Percentiles rank a stretch among this genome's conserved stretches.
These are phyloP conservation scores for Trametes gibbosa DNA, from an alignment of 768 basidiomycete genomes.

Conservation along the genomic window DNA sequence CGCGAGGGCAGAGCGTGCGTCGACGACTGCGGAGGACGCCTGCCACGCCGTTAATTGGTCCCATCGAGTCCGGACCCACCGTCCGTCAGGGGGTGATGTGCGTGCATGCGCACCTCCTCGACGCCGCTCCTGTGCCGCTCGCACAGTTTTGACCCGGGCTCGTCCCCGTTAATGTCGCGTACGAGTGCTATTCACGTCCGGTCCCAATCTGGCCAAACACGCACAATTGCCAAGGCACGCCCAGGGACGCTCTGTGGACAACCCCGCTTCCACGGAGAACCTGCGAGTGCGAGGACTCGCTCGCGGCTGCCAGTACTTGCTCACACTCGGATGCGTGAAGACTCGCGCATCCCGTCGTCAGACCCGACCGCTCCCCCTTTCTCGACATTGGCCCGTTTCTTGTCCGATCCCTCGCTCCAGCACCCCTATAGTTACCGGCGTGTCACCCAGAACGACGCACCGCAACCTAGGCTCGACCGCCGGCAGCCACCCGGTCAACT, in stretches of 20 bases:
- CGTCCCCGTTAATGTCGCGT: neutral
- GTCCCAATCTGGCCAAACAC: neutral
- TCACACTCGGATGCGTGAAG: no score
- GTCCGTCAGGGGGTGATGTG: neutral
- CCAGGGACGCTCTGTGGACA: neutral
- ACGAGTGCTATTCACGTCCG: neutral
- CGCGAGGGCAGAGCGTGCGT: no score
- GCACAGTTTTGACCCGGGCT: neutral
- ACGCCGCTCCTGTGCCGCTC: neutral
- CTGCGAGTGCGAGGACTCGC: neutral
- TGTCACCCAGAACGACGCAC: neutral
- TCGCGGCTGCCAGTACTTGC: neutral
- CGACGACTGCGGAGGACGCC: neutral
- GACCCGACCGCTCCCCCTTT: no score
- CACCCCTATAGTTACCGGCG: neutral
- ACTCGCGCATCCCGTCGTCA: neutral
- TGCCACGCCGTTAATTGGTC: neutral
- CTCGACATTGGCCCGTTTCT: neutral
- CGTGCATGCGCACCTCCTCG: no score
- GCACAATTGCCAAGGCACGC: neutral
- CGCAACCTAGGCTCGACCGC: no score
- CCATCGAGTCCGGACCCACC: neutral
- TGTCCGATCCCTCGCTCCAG: neutral
- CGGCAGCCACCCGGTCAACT: no score
- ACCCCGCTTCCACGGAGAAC: constrained; percentile 2